Conservation (phyloP, 176 grass and related monocot species). For the Miscanthus lutarioriparius region DNA sequence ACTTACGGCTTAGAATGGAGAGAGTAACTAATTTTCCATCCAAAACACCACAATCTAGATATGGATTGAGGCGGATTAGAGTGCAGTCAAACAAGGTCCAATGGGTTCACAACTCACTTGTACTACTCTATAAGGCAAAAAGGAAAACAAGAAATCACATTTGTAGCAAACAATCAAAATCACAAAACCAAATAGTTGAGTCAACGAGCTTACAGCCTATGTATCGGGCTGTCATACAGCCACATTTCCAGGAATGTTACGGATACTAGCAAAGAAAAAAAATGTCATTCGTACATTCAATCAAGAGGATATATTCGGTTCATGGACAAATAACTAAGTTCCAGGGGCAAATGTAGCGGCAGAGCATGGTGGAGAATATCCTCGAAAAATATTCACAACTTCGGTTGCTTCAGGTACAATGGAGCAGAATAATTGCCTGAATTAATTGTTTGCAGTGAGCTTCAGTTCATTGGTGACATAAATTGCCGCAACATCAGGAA, state of each 20-base stretch:
- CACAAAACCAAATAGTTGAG: conserved; percentile 11
- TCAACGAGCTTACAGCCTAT: conserved; percentile 38
- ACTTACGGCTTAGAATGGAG: no score
- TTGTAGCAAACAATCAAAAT: conserved; percentile 36
- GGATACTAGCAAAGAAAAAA: neutral
- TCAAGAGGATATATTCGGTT: conserved; percentile 17
- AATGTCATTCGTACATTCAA: conserved; percentile 18
- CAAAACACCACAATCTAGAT: no score
- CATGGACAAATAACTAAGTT: neutral
- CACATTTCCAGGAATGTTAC: conserved; percentile 14
- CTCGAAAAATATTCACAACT: conserved; percentile 53
- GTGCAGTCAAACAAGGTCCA: neutral
- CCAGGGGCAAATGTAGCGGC: conserved; percentile 21
- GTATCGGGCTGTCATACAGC: conserved; percentile 5
- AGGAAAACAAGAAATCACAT: neutral
- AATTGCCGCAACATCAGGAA: conserved; percentile 48
- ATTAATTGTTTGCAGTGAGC: conserved; percentile 36
- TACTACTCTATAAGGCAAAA: neutral
- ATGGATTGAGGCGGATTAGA: no score
- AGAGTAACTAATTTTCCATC: no score
- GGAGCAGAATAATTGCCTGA: conserved; percentile 37
- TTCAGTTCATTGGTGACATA: conserved; percentile 31
- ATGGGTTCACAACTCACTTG: neutral
- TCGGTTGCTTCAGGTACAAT: conserved; percentile 37
- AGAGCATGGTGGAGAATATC: conserved; percentile 24